Evolutionary conservation across 495 filamentous ascomycete genomes (phyloP), one percentile per base, ranked within the genome.

Genomic region (Aspergillus nanangensis): DNA sequence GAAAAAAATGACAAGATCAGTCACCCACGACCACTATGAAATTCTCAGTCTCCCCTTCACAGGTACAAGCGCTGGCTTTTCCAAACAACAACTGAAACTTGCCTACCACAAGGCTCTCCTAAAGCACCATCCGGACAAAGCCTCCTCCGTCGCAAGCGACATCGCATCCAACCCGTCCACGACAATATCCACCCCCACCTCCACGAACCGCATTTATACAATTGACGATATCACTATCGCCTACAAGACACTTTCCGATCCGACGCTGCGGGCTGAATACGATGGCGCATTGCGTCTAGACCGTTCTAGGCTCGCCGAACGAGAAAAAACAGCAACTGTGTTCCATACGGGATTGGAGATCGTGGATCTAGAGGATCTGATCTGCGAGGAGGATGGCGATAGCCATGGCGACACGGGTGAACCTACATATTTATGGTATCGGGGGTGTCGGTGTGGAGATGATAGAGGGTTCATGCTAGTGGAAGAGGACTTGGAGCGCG

Each of bases 81-180:
- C 64, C 4, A 74, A 74, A 37, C 65, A 68, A 40, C 63, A 76
- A 24, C 63, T 94, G 38, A 92, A 91, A 61, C 65, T 69, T 45
- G 87, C 88, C 23, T 95, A 95, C 64, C 84, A 82, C 54, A 79
- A 79, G 51, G 84, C 90, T 1, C 75, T 96, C 8, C 75, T 96
- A 5, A 72, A 67, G 38, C 72, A 94, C 64, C 90, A 95, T 62
- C 90, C 90, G 0, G 90, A 96, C 71, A 94, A 94, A 60, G 58
- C 63, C 17, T 25, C 52, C 22, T 37, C 55, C 1, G 35, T 50
- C 50, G 22, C 63, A 36, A 54, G 42, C 14, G 50, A 57, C 3
- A n/a, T 38, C 2, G 29, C 25, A 5, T 5, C 25, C 18, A 14
- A 33, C 14, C 38, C 39, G 51, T 5, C 18, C 13, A 37, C 22